Base-by-base conservation (phyloP, 208 protist species). In the Trypanosoma lewisi region DNA sequence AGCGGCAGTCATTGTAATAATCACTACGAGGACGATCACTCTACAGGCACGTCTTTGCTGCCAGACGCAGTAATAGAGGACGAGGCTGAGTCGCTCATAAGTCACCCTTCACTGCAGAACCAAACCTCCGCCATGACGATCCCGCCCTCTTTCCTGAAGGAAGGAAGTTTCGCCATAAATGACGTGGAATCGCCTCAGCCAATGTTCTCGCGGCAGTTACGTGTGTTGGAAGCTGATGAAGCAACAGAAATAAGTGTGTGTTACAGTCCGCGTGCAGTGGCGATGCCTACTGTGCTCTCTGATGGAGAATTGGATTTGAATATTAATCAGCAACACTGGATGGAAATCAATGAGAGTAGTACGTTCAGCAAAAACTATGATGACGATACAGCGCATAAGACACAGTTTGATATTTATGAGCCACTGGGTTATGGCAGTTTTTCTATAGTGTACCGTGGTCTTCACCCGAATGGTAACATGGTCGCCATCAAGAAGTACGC, bases 401-500 rank as follows among this genome's bases (percentile, higher is more conserved):
- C 33, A 16, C 51, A 61, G 39, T 73, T 73, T 63, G 52, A 63
- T 45, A 60, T 67, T 41, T 73, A 50, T 44, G 54, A 63, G 42
- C 31, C 59, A 30, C 21, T 77, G 39, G 71, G 65, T 9, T 0
- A 37, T 27, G 65, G 71, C 27, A 44, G 64, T 5, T 77, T 67
- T 41, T 45, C 57, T 16, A 60, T 25, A 4, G 57, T 77, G 25
- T 72, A 77, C 39, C 23, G 65, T 4, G 71, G 64, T 36, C 28
- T 77, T 48, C 57, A 67, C 21, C 59, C 49, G 23, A 52, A 74
- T 55, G 83, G 83, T 2, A 77, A 75, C 27, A 62, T 86, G 30
- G 82, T 92, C 16, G 82, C 77, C 2, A 77, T 88, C 33, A 86
- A 88, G 67, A 63, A 74, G 23, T 77, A 80, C 4, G 64, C 69